Base-by-base conservation (phyloP, 1,139 yeast genomes). In the Hansenula lynferdii region DNA sequence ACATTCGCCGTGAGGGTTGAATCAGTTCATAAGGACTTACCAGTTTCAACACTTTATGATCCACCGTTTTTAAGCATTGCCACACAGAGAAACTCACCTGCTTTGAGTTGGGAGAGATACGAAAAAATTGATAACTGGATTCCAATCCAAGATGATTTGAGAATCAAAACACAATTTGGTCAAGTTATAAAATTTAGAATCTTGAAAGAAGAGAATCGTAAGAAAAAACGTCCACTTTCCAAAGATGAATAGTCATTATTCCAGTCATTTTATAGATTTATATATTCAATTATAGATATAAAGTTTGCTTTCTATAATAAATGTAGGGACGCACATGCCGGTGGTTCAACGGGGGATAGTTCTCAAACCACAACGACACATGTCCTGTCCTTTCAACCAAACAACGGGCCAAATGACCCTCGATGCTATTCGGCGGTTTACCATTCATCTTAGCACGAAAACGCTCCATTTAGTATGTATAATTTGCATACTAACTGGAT, bases 381-480 rank as follows among this genome's bases (percentile, higher is more conserved):
- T 47, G 53, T 5, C 49, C 46, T 45, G 40, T 44, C 53, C 53
- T 41, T 42, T 42, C 40, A 30, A 22, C 20, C 26, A 39, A 39
- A 28, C 33, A 37, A 26, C 33, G 22, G 31, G 11, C n/a, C 16
- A 8, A 6, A 17, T 18, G 20, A 17, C 19, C 31, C n/a, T 11
- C 8, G 8, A 21, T 11, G 19, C 33, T 30, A 11, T 30, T 30
- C 33, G 24, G 33, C 33, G 33, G 33, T 30, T 30, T 30, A 30
- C 33, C 52, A 28, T 51, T 43, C 36, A 35, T 53, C 31, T 53
- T 31, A 47, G 57, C 57, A 53, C 55, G 44, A 48, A 35, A 41
- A 49, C 56, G 57, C 56, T 44, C 56, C 56, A 52, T 51, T 43
- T 43, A 54, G 53, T 39, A 48, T 23, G 25, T 23, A 54, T 51